Base-by-base conservation (phyloP, 108 stramenopile genomes). In the Pseudonitzschia delicatissima region DNA sequence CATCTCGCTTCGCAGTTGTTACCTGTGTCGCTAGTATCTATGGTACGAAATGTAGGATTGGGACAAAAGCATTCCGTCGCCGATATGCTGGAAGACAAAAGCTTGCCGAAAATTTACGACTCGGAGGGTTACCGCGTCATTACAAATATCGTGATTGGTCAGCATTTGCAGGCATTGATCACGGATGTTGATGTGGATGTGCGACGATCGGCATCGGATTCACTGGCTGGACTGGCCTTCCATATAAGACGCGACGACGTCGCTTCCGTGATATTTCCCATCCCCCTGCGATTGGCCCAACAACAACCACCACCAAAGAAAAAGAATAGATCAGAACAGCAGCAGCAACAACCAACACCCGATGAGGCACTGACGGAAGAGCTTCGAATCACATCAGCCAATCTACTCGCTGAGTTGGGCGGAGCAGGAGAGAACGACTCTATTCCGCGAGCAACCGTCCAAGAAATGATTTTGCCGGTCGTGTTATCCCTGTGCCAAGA, bases 361-460 rank as follows among this genome's bases (percentile, higher is more conserved):
- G 82, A 64, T 29, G 77, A 80, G 39, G 79, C 74, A 2, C 64
- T 82, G 27, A 69, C 70, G 0, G 97, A 98, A 72, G 96, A 97
- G 40, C 66, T 97, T 53, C 74, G 97, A n/a, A 97, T 96, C 57
- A 97, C 97, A 6, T 89, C 96, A 3, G 82, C 87, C 28, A 89
- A 91, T 61, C 75, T 98, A 60, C 67, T 98, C 60, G 95, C 92
- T 17, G 92, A 96, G 47, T 60, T 98, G 53, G 85, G 76, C 36
- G 88, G 82, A 33, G 83, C 73, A 58, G 87, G 63, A 13, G 77
- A 79, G 64, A 62, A 60, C 35, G 57, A 57, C 3, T 33, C 49
- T 20, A 64, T 85, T 23, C 64, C 87, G 0, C 64, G 80, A 13
- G 67, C 81, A 8, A 42, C 84, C 0, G 76, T 82, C 23, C 45